Evolutionary conservation across 208 protist genomes (phyloP).

Genomic region (Acanthamoeba lugdunensis): DNA sequence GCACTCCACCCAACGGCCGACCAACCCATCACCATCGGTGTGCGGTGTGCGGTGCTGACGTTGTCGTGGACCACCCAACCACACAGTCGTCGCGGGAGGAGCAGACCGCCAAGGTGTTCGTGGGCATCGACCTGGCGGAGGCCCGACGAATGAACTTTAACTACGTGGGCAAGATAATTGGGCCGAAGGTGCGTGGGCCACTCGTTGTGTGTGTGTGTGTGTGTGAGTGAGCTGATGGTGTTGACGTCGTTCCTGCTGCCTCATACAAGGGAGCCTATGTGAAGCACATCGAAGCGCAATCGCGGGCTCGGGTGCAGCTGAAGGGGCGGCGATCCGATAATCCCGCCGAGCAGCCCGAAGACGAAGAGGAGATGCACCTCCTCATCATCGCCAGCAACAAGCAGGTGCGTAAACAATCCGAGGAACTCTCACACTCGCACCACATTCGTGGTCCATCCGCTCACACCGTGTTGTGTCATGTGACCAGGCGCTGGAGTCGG

Average conservation of each 20-base stretch:
- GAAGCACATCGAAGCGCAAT: slow-evolving; percentile 56
- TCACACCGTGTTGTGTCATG: neutral
- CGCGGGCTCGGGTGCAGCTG: slow-evolving; percentile 17
- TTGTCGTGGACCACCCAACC: no score
- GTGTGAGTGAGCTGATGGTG: no score
- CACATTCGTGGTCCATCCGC: neutral
- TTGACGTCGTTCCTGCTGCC: neutral
- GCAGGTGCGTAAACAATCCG: neutral
- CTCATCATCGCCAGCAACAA: slow-evolving; percentile 31
- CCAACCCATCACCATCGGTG: no score
- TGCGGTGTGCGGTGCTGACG: neutral
- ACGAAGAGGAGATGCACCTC: slow-evolving; percentile 54
- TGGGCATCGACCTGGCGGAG: slow-evolving; percentile 40
- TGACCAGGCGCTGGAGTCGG: neutral
- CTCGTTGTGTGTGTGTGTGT: no score
- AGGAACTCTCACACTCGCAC: no score
- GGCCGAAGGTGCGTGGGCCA: slow-evolving; percentile 1
- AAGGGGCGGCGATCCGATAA: slow-evolving; percentile 20
- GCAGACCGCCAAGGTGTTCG: neutral
- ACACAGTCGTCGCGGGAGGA: slow-evolving; percentile 6
- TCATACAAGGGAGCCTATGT: slow-evolving; percentile 24
- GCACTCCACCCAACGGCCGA: no score
- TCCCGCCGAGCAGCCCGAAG: neutral
- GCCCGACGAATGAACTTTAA: slow-evolving; percentile 15
- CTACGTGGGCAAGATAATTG: slow-evolving; percentile 68